Conservation (phyloP, 2,329 filamentous ascomycete species). For the Colletotrichum lindemuthianum region DNA sequence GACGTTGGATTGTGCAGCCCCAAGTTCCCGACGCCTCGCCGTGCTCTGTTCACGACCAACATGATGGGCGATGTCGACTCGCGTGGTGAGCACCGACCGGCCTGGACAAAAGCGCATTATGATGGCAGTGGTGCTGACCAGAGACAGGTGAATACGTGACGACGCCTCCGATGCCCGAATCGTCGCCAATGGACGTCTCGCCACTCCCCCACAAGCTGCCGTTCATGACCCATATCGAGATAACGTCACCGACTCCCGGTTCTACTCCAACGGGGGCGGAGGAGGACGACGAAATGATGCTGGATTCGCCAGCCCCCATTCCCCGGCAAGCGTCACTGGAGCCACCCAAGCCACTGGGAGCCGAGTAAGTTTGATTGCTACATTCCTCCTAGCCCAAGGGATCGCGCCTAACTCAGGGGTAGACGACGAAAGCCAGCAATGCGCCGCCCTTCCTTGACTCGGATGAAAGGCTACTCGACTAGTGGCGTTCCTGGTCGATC, state of each 20-base stretch:
- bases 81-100: constrained; percentile 63
- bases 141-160: constrained; percentile 70
- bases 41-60: constrained; percentile 83
- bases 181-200: constrained; percentile 96
- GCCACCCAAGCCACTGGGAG: constrained; percentile 56
- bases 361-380: constrained; percentile 59
- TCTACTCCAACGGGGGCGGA: constrained; percentile 52
- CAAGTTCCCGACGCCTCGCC: constrained; percentile 82
- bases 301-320: constrained; percentile 66
- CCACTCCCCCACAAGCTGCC: constrained; percentile 88
- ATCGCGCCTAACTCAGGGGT: constrained; percentile 35
- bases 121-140: constrained; percentile 37
- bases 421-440: constrained; percentile 75
- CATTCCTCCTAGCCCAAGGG: constrained; percentile 27
- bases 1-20: constrained; percentile 64
- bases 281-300: constrained; percentile 61
- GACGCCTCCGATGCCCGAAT: constrained; percentile 84
- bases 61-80: constrained; percentile 68
- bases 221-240: constrained; percentile 71
- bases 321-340: constrained; percentile 59
- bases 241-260: constrained; percentile 78
- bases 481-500: constrained; percentile 70
- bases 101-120: background rate
- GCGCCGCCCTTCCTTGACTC: constrained; percentile 78
- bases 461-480: constrained; percentile 79